Evolutionary conservation across 78 protist species (phyloP).

Genomic region (Ministeria vibrans): DNA sequence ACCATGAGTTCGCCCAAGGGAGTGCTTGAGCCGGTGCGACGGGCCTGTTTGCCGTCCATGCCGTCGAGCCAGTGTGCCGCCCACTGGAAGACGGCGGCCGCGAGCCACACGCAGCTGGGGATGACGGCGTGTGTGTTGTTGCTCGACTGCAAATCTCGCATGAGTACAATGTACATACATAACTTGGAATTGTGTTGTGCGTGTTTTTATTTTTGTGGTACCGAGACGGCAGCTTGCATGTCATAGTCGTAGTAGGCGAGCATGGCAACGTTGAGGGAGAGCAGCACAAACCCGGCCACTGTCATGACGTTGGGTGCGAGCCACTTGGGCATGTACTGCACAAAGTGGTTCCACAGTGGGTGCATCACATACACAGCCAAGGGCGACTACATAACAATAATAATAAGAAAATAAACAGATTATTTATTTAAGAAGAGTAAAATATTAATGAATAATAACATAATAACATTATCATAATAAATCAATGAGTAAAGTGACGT

Average conservation of each 20-base stretch:
- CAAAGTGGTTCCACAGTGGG: background rate
- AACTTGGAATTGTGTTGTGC: too few species aligned
- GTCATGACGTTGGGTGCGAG: slow-evolving; percentile 3
- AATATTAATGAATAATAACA: too few species aligned
- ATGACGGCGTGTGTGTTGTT: background rate
- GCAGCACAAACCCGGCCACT: background rate
- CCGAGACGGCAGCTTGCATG: background rate
- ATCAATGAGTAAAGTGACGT: too few species aligned
- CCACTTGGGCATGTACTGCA: background rate
- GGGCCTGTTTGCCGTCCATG: slow-evolving; percentile 59
- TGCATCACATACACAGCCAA: background rate
- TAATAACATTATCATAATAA: too few species aligned
- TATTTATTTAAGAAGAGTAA: too few species aligned
- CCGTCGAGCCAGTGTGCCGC: slow-evolving; percentile 39
- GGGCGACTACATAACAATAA: background rate
- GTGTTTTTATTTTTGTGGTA: too few species aligned
- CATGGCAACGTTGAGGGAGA: background rate
- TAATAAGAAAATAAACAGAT: too few species aligned
- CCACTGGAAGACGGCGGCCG: slow-evolving; percentile 4
- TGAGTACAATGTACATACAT: too few species aligned
- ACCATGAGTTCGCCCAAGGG: slow-evolving; percentile 59
- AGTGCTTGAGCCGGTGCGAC: slow-evolving; percentile 26
- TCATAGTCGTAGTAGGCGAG: background rate
- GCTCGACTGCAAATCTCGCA: too few species aligned
- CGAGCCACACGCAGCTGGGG: background rate